phyloP scores from a whole-genome alignment of 176 grass and related monocot genomes.

The Oryza glaberrima region DNA sequence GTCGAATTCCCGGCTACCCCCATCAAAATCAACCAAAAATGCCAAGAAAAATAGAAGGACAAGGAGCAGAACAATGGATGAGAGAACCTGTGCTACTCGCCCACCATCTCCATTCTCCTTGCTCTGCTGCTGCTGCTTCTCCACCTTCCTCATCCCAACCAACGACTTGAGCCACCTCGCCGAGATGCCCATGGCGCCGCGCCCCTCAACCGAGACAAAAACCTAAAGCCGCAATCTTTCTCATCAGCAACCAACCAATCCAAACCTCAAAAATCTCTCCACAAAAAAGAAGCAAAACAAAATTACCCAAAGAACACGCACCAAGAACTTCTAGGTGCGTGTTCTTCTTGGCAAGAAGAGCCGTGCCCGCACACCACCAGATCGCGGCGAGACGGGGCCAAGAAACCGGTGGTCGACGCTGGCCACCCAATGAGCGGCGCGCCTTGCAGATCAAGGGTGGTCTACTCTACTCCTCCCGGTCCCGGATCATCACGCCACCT shows the following conservation, averaged over 20 bases:
- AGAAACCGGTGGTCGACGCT: not conserved
- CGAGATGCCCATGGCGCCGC: conserved; percentile 65
- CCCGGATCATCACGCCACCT: not conserved
- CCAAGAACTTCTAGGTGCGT: too few species aligned
- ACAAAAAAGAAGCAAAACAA: not conserved
- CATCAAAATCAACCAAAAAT: not conserved
- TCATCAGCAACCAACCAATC: conserved; percentile 10
- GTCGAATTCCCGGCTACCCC: not conserved
- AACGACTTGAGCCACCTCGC: conserved; percentile 83
- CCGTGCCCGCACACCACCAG: conserved; percentile 3
- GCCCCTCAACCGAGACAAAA: not conserved
- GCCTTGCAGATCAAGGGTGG: not conserved
- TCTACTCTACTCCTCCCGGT: not conserved
- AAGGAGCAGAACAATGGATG: not conserved
- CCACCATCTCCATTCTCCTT: conserved; percentile 56
- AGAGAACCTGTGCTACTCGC: conserved; percentile 15
- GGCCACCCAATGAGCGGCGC: conserved; percentile 9
- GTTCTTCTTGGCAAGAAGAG: not conserved
- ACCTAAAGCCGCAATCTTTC: conserved; percentile 7
- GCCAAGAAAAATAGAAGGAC: not conserved
- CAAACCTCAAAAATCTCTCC: not conserved
- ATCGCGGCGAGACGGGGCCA: conserved; percentile 29
- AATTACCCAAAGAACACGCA: not conserved
- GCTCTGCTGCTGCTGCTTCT: conserved; percentile 47
- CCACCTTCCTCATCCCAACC: conserved; percentile 74